These are phyloP conservation scores for Podospora pseudocomata DNA, from an alignment of 495 filamentous ascomycete species.

Conservation along the genomic window DNA sequence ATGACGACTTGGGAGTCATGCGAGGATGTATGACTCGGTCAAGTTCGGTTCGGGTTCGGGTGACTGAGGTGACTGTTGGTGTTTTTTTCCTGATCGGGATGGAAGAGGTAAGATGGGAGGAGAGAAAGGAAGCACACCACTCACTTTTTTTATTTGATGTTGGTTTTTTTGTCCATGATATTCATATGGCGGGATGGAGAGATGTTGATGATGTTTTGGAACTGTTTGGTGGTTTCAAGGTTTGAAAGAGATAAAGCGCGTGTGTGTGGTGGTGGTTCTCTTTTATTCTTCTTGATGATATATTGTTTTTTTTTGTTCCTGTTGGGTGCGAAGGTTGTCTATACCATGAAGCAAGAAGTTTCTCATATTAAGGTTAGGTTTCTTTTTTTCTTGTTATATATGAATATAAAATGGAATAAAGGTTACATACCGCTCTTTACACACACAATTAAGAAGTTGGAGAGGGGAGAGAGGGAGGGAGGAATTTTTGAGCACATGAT, in stretches of 20 bases:
- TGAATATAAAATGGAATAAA: neutral
- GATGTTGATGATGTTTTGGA: neutral
- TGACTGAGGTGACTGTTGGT: neutral
- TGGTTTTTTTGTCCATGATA: neutral
- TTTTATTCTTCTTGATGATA: neutral
- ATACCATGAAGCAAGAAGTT: neutral
- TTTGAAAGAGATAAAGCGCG: neutral
- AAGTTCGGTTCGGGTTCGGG: neutral
- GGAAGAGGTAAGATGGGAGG: neutral
- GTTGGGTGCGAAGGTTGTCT: neutral
- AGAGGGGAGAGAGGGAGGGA: neutral
- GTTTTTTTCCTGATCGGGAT: neutral
- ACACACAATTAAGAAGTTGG: neutral
- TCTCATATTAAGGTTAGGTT: neutral
- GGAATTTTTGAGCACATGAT: neutral
- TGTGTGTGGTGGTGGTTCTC: neutral
- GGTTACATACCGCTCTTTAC: neutral
- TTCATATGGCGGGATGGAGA: neutral
- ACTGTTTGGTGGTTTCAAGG: neutral
- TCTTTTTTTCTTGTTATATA: constrained; percentile 1
- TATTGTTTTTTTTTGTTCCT: neutral
- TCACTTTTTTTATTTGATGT: neutral
- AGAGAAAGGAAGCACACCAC: neutral
- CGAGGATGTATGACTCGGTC: neutral
- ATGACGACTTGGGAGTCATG: no score